phyloP scores from a whole-genome alignment of 2,329 filamentous ascomycete species.

The Elsinoe necatrix region DNA sequence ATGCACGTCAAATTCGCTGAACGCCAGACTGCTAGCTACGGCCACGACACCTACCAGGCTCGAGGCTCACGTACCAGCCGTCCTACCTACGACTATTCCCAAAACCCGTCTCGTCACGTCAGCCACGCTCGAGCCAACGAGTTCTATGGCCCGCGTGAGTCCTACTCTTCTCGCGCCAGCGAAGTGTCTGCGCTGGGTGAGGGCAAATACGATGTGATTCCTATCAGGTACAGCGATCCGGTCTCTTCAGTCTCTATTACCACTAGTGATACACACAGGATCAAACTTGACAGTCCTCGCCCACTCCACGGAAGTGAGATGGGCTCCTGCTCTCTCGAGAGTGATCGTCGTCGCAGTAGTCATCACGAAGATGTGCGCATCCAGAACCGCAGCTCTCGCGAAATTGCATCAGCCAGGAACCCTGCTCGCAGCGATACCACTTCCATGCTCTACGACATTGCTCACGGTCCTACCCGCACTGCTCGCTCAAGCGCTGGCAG shows the following conservation, averaged over 20 bases:
- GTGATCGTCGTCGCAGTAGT: background rate
- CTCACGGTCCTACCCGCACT: background rate
- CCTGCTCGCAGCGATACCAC: background rate
- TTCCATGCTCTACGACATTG: background rate
- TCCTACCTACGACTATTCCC: background rate
- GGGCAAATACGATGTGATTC: constrained; percentile 1
- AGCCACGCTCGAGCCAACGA: background rate
- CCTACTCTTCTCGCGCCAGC: background rate
- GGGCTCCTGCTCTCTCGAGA: background rate
- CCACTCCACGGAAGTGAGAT: background rate
- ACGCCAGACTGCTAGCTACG: background rate
- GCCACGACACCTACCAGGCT: background rate
- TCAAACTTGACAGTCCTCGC: background rate
- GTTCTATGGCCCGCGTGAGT: background rate
- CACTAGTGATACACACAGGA: background rate
- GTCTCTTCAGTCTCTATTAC: background rate
- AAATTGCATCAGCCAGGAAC: background rate
- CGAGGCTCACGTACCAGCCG: background rate
- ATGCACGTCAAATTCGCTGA: background rate
- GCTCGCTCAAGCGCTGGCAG: background rate
- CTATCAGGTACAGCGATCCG: background rate
- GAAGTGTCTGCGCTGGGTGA: background rate
- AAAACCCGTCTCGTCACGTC: background rate
- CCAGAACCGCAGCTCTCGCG: background rate
- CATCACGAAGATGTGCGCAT: background rate